Percentiles rank a stretch among this genome's conserved stretches.
Conservation (phyloP, 139 green algal species). For the Diplosphaera chodatii region DNA sequence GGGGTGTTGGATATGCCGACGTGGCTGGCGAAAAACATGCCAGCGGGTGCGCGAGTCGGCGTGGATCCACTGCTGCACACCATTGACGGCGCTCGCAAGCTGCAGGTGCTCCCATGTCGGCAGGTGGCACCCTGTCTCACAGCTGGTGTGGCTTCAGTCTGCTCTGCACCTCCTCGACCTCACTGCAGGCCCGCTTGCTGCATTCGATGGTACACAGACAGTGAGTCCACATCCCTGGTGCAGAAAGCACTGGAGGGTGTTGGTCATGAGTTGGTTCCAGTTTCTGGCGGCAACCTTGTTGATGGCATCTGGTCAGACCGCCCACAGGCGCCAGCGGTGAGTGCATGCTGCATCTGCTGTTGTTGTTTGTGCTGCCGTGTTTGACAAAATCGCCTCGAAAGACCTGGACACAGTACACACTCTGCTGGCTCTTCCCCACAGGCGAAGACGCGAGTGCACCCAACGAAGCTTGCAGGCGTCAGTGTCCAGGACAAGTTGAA, state of each 20-base stretch:
- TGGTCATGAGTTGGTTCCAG: constrained; percentile 43
- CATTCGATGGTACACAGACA: too few relatives aligned
- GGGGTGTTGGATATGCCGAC: constrained; percentile 68
- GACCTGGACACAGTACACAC: too few relatives aligned
- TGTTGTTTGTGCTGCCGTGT: too few relatives aligned
- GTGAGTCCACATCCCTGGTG: background rate
- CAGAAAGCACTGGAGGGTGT: constrained; percentile 41
- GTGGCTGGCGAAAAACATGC: constrained; percentile 69
- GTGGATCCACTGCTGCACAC: constrained; percentile 84
- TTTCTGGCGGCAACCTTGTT: constrained; percentile 68
- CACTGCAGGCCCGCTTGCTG: too few relatives aligned
- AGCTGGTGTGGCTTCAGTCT: too few relatives aligned
- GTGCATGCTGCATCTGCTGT: too few relatives aligned
- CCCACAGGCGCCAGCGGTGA: constrained; percentile 14
- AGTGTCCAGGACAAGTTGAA: constrained; percentile 52
- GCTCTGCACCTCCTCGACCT: too few relatives aligned
- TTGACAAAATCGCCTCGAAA: too few relatives aligned
- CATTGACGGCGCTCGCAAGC: constrained; percentile 40
- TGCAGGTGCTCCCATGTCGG: constrained; percentile 30
- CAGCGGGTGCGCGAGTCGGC: constrained; percentile 53
- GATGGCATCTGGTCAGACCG: constrained; percentile 49
- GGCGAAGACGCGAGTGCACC: constrained; percentile 55
- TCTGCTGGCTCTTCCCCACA: too few relatives aligned
- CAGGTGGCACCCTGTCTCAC: too few relatives aligned
- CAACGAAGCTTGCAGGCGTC: constrained; percentile 33